Evolutionary conservation across 345 rosid genomes (phyloP), one percentile per base, ranked within the genome.

Genomic region (Salix dunnii): DNA sequence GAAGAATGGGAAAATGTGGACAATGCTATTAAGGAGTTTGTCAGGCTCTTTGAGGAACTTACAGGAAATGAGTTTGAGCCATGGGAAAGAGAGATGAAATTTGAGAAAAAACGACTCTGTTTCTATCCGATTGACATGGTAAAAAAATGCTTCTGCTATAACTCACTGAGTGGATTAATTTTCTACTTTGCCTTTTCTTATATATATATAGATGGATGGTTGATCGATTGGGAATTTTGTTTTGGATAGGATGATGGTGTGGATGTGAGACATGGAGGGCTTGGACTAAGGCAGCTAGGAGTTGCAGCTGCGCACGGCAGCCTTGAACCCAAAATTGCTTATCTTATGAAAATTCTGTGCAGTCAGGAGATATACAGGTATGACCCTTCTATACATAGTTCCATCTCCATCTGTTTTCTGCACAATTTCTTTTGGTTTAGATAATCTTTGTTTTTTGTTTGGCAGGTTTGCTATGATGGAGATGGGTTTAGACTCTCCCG

Each of bases 101-200:
- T 92, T 64, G 84, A 90, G 68, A 94, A 94, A 83, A 91, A 89
- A 78, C 85, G 84, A 11, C 76, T 85, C 12, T 85, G 87, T 65
- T 90, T 89, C 40, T 88, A 81, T 67, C 97, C 94, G 0, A 55
- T 90, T 75, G 97, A 90, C 83, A 95, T 91, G 96, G 97, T 92
- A 81, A n/a, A 13, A 66, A 4, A 30, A 43, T 12, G 7, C 23
- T 5, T 13, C 8, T 76, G 18, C 42, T 55, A 12, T 21, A 3
- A 13, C 49, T 43, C 17, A 43, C 13, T 13, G 14, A 11, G 49
- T 3, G 49, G 49, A 3, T 12, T 13, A 43, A 43, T 14, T 43
- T 43, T 43, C 48, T 27, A 14, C 1, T 35, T 17, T 21, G 25
- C 14, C 0, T 62, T 28, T 43, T 51, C 53, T 48, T 48, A 13